A percentile compares a stretch with the other conserved stretches of the same genome.
These are phyloP conservation scores for Penicillium sp. DNA, from an alignment of 2,329 filamentous ascomycete species.

Conservation along the genomic window DNA sequence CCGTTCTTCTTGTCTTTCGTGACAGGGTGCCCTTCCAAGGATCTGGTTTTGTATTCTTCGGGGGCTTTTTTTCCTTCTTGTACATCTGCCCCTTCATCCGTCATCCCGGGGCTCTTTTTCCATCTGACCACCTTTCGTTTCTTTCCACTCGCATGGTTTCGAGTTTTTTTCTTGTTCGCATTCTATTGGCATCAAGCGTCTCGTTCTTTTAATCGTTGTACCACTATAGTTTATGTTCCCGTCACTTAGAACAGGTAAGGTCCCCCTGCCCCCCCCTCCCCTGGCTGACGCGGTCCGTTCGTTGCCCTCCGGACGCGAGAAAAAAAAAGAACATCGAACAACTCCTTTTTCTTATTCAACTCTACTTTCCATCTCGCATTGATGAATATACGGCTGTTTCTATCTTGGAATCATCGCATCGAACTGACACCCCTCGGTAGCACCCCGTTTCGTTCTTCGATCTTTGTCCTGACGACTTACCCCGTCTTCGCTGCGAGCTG, in stretches of 20 bases:
- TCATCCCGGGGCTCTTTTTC: conserved; percentile 18
- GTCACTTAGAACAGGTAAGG: conserved; percentile 32
- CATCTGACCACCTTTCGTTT: conserved; percentile 27
- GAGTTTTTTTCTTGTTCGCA: conserved; percentile 15
- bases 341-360: conserved; percentile 3
- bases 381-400: conserved; percentile 1
- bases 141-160: conserved; percentile 23
- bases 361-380: background rate
- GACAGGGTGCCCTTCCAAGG: conserved; percentile 27
- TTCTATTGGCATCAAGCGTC: conserved; percentile 19
- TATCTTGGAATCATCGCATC: conserved; percentile 9
- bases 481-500: conserved; percentile 10
- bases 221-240: conserved; percentile 28
- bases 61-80: conserved; percentile 19
- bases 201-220: conserved; percentile 28
- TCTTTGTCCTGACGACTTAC: conserved; percentile 15
- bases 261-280: conserved; percentile 11
- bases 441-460: conserved; percentile 17
- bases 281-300: conserved; percentile 21
- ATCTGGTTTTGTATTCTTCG: conserved; percentile 24
- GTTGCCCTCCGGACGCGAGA: conserved; percentile 8
- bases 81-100: conserved; percentile 31
- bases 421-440: conserved; percentile 25
- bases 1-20: conserved; percentile 26
- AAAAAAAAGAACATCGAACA: conserved; percentile 5